These are phyloP conservation scores for Acanthochlamys bracteata DNA, from an alignment of 106 monocot species.

Conservation along the genomic window DNA sequence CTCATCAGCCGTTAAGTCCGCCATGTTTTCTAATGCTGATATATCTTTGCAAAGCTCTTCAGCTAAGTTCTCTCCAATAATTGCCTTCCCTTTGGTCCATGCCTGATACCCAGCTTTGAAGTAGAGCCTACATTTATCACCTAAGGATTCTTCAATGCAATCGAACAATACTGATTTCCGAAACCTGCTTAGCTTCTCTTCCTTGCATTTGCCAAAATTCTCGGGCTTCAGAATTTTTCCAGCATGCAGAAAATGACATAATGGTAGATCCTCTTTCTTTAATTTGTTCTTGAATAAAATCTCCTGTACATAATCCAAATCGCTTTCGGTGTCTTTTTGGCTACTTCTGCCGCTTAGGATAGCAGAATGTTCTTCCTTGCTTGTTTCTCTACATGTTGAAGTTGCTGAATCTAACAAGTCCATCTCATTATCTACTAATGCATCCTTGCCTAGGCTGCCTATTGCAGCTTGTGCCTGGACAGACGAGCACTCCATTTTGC, in stretches of 20 bases:
- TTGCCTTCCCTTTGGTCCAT: conserved; percentile 51
- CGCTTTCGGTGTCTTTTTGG: too few species aligned
- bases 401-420: conserved; percentile 41
- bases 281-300: conserved; percentile 17
- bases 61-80: conserved; percentile 22
- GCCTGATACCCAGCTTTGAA: conserved; percentile 46
- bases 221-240: too few species aligned
- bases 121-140: conserved; percentile 30
- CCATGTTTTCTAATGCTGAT: conserved; percentile 42
- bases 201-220: not conserved
- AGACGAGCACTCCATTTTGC: conserved; percentile 31
- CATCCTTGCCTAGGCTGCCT: too few species aligned
- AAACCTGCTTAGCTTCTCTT: conserved; percentile 22
- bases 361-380: conserved; percentile 3
- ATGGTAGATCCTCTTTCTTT: too few species aligned
- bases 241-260: too few species aligned
- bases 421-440: too few species aligned
- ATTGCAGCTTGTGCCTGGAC: conserved; percentile 24
- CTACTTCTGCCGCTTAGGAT: too few species aligned
- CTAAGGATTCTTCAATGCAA: conserved; percentile 58
- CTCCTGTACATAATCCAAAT: conserved; percentile 35
- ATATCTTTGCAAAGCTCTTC: conserved; percentile 52
- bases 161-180: conserved; percentile 66
- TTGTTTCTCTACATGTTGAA: conserved; percentile 15
- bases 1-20: conserved; percentile 76